Evolutionary conservation across 2,329 filamentous ascomycete species (phyloP).

Genomic region (Ambrosiella xylebori): DNA sequence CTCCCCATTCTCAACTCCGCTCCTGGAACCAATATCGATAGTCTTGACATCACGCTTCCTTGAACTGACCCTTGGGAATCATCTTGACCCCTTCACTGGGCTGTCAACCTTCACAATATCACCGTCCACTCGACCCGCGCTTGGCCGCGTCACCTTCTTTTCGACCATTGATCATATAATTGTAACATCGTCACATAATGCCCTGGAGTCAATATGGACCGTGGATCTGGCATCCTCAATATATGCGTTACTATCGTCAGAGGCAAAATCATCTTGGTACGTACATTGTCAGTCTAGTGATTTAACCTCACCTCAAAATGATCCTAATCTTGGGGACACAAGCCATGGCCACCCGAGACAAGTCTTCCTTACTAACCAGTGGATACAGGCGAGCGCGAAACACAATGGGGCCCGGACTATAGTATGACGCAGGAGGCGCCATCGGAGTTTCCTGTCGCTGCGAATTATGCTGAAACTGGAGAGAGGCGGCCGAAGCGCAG

Average conservation of each 20-base stretch:
- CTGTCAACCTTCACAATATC: background rate
- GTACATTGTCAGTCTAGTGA: slow-evolving; percentile 3
- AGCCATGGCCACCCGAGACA: background rate
- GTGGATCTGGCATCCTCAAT: slow-evolving; percentile 18
- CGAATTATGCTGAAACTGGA: background rate
- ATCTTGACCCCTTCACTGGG: background rate
- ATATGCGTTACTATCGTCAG: slow-evolving; percentile 18
- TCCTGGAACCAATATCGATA: background rate
- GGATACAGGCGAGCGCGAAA: slow-evolving; percentile 4
- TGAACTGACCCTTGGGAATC: background rate
- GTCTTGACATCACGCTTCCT: background rate
- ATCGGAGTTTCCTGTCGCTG: background rate
- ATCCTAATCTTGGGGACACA: background rate
- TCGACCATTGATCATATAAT: background rate
- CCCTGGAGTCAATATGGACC: slow-evolving; percentile 13
- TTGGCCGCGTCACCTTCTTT: background rate
- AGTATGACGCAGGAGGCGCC: background rate
- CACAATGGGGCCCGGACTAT: slow-evolving; percentile 6
- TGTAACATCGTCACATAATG: background rate
- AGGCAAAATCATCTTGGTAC: slow-evolving; percentile 19
- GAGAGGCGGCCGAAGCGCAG: slow-evolving; percentile 2
- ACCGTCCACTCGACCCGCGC: background rate
- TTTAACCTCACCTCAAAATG: background rate
- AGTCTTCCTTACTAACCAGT: background rate
- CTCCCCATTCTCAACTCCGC: background rate